A percentile compares a stretch with the other conserved stretches of the same genome.
Conservation (phyloP, 805 yeast species). For the Soucietia sequanensis region DNA sequence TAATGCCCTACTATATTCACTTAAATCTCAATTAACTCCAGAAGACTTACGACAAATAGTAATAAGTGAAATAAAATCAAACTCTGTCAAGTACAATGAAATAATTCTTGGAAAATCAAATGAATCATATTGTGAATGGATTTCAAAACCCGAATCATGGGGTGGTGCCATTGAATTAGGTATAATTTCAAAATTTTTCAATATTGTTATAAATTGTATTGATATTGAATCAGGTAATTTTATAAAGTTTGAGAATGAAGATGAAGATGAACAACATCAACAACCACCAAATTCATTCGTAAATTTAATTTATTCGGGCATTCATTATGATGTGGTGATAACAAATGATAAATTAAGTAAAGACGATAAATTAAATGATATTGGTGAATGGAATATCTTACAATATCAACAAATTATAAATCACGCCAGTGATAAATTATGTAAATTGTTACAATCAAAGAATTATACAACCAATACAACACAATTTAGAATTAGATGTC, state of each 20-base stretch:
- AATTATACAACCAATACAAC: conserved; percentile 68
- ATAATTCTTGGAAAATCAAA: conserved; percentile 55
- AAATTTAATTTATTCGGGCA: conserved; percentile 63
- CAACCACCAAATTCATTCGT: conserved; percentile 40
- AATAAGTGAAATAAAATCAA: conserved; percentile 41
- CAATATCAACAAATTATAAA: conserved; percentile 30
- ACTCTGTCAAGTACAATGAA: conserved; percentile 45
- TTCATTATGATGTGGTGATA: conserved; percentile 70
- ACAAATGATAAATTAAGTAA: conserved; percentile 22
- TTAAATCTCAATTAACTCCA: conserved; percentile 40
- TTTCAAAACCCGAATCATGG: conserved; percentile 60
- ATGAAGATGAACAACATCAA: conserved; percentile 29
- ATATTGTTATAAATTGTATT: conserved; percentile 53
- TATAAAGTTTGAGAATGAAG: conserved; percentile 47
- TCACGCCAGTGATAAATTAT: conserved; percentile 38
- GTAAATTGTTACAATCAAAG: conserved; percentile 43
- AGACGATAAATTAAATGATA: conserved; percentile 28
- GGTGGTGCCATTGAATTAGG: conserved; percentile 82
- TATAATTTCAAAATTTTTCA: conserved; percentile 53
- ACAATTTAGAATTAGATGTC: conserved; percentile 56
- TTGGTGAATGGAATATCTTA: conserved; percentile 35
- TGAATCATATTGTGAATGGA: conserved; percentile 60
- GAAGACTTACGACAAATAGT: conserved; percentile 52
- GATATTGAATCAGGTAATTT: conserved; percentile 63
- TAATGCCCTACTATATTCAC: conserved; percentile 58